Conservation (phyloP, 73 alveolate genomes). For the Blepharisma japonicum region DNA sequence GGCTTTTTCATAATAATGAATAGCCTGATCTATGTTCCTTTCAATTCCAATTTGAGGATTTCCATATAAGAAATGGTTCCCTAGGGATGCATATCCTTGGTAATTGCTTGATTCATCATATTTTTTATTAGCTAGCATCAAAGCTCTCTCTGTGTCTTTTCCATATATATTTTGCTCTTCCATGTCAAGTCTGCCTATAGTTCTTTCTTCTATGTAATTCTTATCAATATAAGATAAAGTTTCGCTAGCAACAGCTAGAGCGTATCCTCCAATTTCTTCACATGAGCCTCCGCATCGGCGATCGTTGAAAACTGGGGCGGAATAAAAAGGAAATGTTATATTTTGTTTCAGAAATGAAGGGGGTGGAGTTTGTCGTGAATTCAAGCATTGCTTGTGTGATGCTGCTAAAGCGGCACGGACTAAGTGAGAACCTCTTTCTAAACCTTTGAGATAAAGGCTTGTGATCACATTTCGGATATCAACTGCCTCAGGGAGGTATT, state of each 20-base stretch:
- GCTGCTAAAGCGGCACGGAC: neutral
- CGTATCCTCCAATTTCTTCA: neutral
- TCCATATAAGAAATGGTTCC: neutral
- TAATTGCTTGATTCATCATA: neutral
- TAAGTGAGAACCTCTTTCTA: neutral
- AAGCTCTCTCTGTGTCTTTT: neutral
- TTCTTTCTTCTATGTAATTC: neutral
- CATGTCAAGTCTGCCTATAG: neutral
- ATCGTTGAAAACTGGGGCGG: no score
- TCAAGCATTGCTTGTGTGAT: neutral
- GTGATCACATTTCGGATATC: neutral
- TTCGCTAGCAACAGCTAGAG: neutral
- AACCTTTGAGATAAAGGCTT: neutral
- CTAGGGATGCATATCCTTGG: neutral
- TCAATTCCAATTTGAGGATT: conserved; percentile 4
- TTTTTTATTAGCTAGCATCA: neutral
- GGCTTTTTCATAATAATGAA: neutral
- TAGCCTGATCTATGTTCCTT: neutral
- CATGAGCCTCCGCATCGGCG: neutral
- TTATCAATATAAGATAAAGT: neutral
- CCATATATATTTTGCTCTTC: neutral
- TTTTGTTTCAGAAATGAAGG: neutral
- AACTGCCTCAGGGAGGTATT: neutral
- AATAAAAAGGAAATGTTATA: neutral
- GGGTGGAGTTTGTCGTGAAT: neutral